Evolutionary conservation across 257 asterid species (phyloP).

Genomic region (Thymus mandschuricus): DNA sequence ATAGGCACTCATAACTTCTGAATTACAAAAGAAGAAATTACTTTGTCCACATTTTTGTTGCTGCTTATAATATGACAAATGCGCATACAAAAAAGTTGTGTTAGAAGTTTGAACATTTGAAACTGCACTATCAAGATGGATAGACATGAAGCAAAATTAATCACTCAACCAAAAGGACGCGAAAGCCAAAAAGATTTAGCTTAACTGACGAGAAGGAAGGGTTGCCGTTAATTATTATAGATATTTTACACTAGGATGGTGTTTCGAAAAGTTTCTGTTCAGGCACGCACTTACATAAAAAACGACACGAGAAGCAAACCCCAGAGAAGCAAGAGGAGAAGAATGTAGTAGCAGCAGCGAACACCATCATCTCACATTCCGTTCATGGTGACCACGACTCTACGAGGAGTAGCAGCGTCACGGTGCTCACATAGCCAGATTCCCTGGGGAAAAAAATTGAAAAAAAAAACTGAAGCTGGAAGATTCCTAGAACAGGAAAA

Average conservation of each 20-base stretch:
- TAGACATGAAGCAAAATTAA: neutral
- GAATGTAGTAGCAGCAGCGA: neutral
- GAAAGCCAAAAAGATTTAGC: neutral
- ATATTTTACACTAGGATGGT: neutral
- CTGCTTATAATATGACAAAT: no score
- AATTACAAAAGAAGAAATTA: no score
- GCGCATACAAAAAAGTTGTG: no score
- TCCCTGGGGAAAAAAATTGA: slow-evolving; percentile 63
- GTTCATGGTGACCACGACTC: slow-evolving; percentile 81
- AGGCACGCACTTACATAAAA: neutral
- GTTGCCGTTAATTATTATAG: neutral
- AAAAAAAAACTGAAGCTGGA: neutral
- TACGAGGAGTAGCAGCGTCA: slow-evolving; percentile 82
- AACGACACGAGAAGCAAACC: neutral
- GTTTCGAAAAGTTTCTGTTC: neutral
- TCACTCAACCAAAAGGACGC: neutral
- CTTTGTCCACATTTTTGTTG: no score
- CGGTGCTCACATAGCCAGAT: slow-evolving; percentile 99
- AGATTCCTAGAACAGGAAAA: neutral
- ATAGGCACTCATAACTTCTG: no score
- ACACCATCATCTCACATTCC: slow-evolving; percentile 50
- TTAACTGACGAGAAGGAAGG: no score
- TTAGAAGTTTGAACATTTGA: no score
- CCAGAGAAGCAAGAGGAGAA: neutral
- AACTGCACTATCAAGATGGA: no score